Evolutionary conservation across 2,329 filamentous ascomycete genomes (phyloP).

Genomic region (Drechslerella coelobrocha): DNA sequence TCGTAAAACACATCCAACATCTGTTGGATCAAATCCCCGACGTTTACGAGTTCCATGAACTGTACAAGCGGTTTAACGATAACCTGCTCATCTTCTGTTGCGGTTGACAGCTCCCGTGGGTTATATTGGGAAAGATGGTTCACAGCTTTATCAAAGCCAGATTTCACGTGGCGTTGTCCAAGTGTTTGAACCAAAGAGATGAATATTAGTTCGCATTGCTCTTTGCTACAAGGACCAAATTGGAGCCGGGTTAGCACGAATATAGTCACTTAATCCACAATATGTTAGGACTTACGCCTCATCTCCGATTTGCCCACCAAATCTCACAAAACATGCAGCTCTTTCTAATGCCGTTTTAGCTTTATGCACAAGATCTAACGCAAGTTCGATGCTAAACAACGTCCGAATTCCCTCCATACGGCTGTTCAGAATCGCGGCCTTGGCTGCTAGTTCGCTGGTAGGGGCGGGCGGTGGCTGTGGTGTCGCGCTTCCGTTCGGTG

Average conservation of each 20-base stretch:
- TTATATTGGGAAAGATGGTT: slow-evolving; percentile 90
- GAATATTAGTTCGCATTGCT: slow-evolving; percentile 90
- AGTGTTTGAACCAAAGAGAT: slow-evolving; percentile 82
- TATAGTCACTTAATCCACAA: too few relatives aligned
- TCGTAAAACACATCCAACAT: slow-evolving; percentile 99
- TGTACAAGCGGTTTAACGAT: slow-evolving; percentile 91
- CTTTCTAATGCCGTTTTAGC: slow-evolving; percentile 89
- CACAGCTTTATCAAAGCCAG: slow-evolving; percentile 93
- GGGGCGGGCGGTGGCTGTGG: slow-evolving; percentile 56
- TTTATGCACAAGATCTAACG: slow-evolving; percentile 83
- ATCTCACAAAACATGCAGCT: slow-evolving; percentile 78
- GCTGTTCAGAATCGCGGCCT: slow-evolving; percentile 96
- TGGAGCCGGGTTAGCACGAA: slow-evolving; percentile 3
- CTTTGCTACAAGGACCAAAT: slow-evolving; percentile 57
- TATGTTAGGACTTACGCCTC: slow-evolving; percentile 74
- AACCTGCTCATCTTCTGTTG: slow-evolving; percentile 63
- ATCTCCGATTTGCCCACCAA: slow-evolving; percentile 79
- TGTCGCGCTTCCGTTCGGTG: slow-evolving; percentile 17
- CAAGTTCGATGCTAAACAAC: slow-evolving; percentile 94
- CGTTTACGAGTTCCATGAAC: slow-evolving; percentile 96
- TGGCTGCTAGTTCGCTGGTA: slow-evolving; percentile 83
- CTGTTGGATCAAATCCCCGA: slow-evolving; percentile 95
- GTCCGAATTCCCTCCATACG: slow-evolving; percentile 92
- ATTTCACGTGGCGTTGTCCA: slow-evolving; percentile 83
- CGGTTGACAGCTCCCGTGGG: slow-evolving; percentile 78